Evolutionary conservation across 768 basidiomycete genomes (phyloP), one percentile per base, ranked within the genome.

Genomic region (Boletus pseudo-olivaceus): DNA sequence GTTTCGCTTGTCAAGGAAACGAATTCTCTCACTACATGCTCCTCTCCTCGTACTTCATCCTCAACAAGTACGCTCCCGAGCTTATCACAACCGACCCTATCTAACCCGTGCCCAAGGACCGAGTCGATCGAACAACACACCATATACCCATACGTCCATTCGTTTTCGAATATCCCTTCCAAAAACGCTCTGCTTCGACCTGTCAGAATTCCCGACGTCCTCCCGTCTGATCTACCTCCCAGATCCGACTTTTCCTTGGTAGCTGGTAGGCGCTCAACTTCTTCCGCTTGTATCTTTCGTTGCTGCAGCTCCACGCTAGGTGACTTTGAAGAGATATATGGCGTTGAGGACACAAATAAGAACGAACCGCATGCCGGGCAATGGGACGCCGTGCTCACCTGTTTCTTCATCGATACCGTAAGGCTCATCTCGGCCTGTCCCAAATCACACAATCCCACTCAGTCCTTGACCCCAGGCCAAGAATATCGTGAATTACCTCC

Each of bases 21-120:
- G 95, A 98, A 70, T 97, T 97, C 67, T 93, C 91, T 32, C 89
- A 95, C 60, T 93, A 92, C 70, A 96, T 95, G 93, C 80, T 98
- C 12, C 82, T 98, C 5, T 78, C 89, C 2, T 97, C 95, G 5
- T 87, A 86, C 65, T 90, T 88, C 67, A 84, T 97, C 19, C 75
- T 98, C 46, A 98, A 98, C 67, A 81, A 80, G 93, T 93, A 62
- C 10, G 79, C 42, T 45, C 48, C 48, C 37, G 23, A 48, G 5
- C 23, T 44, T 19, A 2, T 26, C 29, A 10, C 14, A 15, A 17
- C 17, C 7, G 26, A 49, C 29, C 17, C 15, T 23, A 34, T 35
- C 44, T 44, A 37, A 46, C 42, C 17, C 43, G n/a, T 41, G 19
- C 7, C 33, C 17, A 63, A 78, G 91, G 59, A 92, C 90, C 3